Percentiles rank a stretch among this genome's conserved stretches.
These are phyloP conservation scores for Tothia fuscella DNA, from an alignment of 2,329 filamentous ascomycete genomes.

Conservation along the genomic window DNA sequence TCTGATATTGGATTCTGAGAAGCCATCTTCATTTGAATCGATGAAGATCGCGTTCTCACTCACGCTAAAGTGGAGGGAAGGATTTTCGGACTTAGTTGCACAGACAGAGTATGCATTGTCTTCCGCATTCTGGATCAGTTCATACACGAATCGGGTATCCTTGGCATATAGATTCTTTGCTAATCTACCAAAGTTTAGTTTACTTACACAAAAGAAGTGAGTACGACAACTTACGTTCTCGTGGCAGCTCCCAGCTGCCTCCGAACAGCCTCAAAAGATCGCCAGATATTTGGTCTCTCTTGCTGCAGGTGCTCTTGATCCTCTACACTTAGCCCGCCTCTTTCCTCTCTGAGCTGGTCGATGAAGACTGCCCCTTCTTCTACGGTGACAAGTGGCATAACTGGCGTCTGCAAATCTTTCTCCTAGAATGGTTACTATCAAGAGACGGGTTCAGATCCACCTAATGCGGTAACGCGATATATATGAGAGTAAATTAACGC, in stretches of 20 bases:
- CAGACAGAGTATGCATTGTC: slow-evolving; percentile 23
- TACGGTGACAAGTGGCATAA: neutral
- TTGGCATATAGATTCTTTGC: slow-evolving; percentile 18
- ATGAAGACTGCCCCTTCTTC: slow-evolving; percentile 5
- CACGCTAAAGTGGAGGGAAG: slow-evolving; percentile 17
- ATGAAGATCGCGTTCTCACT: slow-evolving; percentile 25
- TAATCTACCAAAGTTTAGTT: slow-evolving; percentile 12
- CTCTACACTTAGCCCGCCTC: slow-evolving; percentile 10
- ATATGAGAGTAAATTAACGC: too few relatives aligned
- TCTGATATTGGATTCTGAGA: slow-evolving; percentile 22
- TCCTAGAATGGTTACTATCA: too few relatives aligned
- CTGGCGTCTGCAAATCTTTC: too few relatives aligned
- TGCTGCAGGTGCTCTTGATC: slow-evolving; percentile 3
- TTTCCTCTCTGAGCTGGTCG: slow-evolving; percentile 7
- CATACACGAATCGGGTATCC: slow-evolving; percentile 19
- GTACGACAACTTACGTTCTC: slow-evolving; percentile 6
- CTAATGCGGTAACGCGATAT: too few relatives aligned
- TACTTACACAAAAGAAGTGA: too few relatives aligned
- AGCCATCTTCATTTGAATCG: slow-evolving; percentile 34
- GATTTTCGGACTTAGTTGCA: neutral
- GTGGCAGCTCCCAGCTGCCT: slow-evolving; percentile 9
- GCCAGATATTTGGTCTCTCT: neutral
- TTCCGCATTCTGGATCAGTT: slow-evolving; percentile 32
- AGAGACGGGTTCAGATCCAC: too few relatives aligned
- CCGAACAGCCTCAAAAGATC: slow-evolving; percentile 4